Evolutionary conservation across 257 asterid genomes (phyloP).

Genomic region (Nicotiana undulata): DNA sequence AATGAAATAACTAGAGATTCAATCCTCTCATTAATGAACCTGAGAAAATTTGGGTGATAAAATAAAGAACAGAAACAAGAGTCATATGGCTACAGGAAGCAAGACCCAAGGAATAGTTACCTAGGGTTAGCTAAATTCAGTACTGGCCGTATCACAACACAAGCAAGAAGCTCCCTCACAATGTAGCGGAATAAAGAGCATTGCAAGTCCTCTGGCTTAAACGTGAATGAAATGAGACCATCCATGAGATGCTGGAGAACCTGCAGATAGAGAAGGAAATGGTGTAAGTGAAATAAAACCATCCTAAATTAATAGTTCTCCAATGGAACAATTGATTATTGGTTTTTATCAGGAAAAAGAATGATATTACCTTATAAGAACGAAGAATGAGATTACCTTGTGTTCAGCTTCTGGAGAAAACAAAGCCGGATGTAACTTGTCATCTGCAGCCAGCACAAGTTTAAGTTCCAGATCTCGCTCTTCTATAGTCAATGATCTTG

Average conservation of each 20-base stretch:
- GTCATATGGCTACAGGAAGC: constrained; percentile 5
- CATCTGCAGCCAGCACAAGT: constrained; percentile 65
- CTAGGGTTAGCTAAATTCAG: constrained; percentile 88
- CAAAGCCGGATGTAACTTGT: constrained; percentile 83
- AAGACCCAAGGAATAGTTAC: constrained; percentile 26
- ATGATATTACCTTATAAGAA: background rate
- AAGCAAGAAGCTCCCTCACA: constrained; percentile 84
- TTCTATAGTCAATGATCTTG: constrained; percentile 48
- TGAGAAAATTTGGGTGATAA: constrained; percentile 31
- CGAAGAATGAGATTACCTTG: constrained; percentile 47
- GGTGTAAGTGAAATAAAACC: background rate
- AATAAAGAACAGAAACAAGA: constrained; percentile 22
- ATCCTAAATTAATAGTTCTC: background rate
- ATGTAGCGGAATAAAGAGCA: constrained; percentile 77
- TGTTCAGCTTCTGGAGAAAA: constrained; percentile 98
- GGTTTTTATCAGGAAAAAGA: background rate
- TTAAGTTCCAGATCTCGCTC: constrained; percentile 67
- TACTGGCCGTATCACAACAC: constrained; percentile 87
- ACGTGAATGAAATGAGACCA: constrained; percentile 72
- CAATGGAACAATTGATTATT: background rate
- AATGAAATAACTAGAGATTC: constrained; percentile 58
- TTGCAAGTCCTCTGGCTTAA: constrained; percentile 68
- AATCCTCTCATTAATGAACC: constrained; percentile 94
- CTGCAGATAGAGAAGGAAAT: constrained; percentile 35
- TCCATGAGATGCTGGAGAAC: constrained; percentile 95